Evolutionary conservation across 805 yeast genomes (phyloP).

Genomic region (Zygosaccharomyces bisporus): DNA sequence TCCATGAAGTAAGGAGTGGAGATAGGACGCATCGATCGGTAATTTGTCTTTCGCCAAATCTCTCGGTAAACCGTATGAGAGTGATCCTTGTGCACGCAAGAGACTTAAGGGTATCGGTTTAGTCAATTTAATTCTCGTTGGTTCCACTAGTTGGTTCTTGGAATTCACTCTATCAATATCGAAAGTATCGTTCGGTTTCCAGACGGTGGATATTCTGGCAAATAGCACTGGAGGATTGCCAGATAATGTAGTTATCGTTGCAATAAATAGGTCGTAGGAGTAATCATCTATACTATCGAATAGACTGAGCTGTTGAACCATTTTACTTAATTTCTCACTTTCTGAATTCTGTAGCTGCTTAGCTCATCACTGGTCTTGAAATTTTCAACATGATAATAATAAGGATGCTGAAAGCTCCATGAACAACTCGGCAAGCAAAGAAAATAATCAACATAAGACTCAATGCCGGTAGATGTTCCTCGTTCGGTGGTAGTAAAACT

Average conservation of each 20-base stretch:
- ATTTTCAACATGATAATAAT: conserved; percentile 1
- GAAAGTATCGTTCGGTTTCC: conserved; percentile 30
- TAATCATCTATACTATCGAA: conserved; percentile 30
- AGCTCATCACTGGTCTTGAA: background rate
- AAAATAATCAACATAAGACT: conserved; percentile 1
- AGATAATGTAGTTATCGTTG: conserved; percentile 30
- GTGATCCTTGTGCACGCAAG: background rate
- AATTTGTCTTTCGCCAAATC: conserved; percentile 13
- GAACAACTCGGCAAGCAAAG: conserved; percentile 5
- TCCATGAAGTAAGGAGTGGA: conserved; percentile 9
- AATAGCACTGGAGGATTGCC: conserved; percentile 33
- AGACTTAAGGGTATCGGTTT: conserved; percentile 25
- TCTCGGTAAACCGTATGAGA: conserved; percentile 23
- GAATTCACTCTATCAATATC: conserved; percentile 28
- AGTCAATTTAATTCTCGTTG: conserved; percentile 30
- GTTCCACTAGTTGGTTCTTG: conserved; percentile 33
- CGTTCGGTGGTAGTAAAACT: conserved; percentile 58
- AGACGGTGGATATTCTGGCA: conserved; percentile 26
- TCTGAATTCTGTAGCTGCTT: conserved; percentile 2
- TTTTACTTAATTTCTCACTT: conserved; percentile 9
- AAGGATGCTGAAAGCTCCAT: background rate
- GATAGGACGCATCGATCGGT: conserved; percentile 16
- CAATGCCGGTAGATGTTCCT: conserved; percentile 43
- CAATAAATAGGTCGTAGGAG: conserved; percentile 27
- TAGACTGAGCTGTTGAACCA: conserved; percentile 36